phyloP scores from a whole-genome alignment of 2,329 filamentous ascomycete species.

The Epichloe glyceriae region DNA sequence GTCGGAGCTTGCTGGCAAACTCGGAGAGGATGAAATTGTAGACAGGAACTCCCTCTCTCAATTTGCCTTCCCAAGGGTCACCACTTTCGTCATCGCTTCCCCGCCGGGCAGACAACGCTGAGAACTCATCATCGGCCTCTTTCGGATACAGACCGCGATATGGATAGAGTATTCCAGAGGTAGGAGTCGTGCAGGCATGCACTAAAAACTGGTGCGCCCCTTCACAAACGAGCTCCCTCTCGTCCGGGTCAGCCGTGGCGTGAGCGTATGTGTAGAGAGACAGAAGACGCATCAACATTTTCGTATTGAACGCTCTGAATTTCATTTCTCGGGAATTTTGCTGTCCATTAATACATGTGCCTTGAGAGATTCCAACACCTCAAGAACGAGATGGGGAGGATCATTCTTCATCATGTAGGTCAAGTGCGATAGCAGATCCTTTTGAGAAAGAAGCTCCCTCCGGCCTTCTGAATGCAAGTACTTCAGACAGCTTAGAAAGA shows the following conservation, averaged over 20 bases:
- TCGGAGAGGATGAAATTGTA: slow-evolving; percentile 69
- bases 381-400: slow-evolving; percentile 58
- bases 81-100: slow-evolving; percentile 35
- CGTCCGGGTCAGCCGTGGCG: slow-evolving; percentile 26
- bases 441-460: slow-evolving; percentile 65
- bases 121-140: slow-evolving; percentile 41
- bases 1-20: slow-evolving; percentile 66
- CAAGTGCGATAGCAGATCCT: slow-evolving; percentile 70
- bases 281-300: slow-evolving; percentile 58
- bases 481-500: slow-evolving; percentile 66
- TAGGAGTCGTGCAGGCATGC: slow-evolving; percentile 58
- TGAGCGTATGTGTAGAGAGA: slow-evolving; percentile 55
- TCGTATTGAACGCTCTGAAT: slow-evolving; percentile 60
- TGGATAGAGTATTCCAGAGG: slow-evolving; percentile 61
- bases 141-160: slow-evolving; percentile 79
- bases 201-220: slow-evolving; percentile 65
- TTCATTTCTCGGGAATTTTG: slow-evolving; percentile 60
- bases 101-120: slow-evolving; percentile 13
- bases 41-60: slow-evolving; percentile 53
- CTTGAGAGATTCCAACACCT: slow-evolving; percentile 61
- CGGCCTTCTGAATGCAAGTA: slow-evolving; percentile 68
- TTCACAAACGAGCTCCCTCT: slow-evolving; percentile 42
- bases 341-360: slow-evolving; percentile 61
- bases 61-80: slow-evolving; percentile 57
- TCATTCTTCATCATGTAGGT: slow-evolving; percentile 70